These are phyloP conservation scores for Acrasis kona DNA, from an alignment of 78 protist genomes.

Conservation along the genomic window DNA sequence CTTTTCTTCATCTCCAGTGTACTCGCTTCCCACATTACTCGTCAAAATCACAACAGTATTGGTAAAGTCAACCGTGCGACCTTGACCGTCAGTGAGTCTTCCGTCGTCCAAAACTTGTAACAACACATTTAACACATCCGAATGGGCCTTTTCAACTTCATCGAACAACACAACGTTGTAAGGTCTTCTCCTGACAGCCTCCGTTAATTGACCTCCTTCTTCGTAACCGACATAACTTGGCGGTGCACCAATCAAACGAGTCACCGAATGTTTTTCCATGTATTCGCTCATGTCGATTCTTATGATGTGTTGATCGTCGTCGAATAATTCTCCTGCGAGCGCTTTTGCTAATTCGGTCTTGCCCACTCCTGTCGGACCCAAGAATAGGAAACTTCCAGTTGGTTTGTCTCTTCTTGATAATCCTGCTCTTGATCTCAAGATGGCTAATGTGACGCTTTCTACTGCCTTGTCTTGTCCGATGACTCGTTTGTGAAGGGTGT, in stretches of 20 bases:
- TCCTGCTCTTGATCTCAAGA: conserved; percentile 86
- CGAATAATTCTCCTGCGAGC: conserved; percentile 82
- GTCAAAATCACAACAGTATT: conserved; percentile 88
- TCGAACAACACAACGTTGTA: conserved; percentile 95
- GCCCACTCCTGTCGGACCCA: conserved; percentile 86
- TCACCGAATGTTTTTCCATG: conserved; percentile 85
- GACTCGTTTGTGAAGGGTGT: conserved; percentile 73
- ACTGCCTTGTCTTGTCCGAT: conserved; percentile 97
- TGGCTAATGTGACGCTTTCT: conserved; percentile 84
- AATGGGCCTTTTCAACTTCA: conserved; percentile 95
- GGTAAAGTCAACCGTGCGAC: conserved; percentile 86
- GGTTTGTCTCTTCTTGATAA: conserved; percentile 73
- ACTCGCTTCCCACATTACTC: conserved; percentile 78
- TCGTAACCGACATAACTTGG: conserved; percentile 99
- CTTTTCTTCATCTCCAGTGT: conserved; percentile 10
- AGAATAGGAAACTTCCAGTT: conserved; percentile 84
- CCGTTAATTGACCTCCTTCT: conserved; percentile 98
- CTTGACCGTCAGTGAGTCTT: conserved; percentile 92
- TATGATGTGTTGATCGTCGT: conserved; percentile 79
- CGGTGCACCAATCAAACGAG: conserved; percentile 96
- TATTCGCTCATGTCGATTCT: conserved; percentile 97
- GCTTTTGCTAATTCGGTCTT: conserved; percentile 97
- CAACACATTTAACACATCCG: conserved; percentile 78
- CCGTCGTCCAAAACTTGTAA: conserved; percentile 98
- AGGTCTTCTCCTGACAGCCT: conserved; percentile 92